Base-by-base conservation (phyloP, 1,284 basidiomycete genomes). In the Malassezia obtusa region DNA sequence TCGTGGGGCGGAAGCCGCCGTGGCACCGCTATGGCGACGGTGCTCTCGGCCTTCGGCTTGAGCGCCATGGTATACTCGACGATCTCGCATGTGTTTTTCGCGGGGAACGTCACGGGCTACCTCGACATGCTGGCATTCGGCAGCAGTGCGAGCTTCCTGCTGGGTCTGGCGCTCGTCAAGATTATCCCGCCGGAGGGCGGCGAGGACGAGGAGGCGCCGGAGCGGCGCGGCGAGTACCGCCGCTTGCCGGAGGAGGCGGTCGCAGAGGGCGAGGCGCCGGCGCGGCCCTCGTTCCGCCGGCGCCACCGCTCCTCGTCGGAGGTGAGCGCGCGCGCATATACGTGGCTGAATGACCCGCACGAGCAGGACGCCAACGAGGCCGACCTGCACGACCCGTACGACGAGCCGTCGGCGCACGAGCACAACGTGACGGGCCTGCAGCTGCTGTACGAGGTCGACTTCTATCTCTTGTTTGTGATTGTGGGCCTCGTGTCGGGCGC, bases 401-500 rank as follows among this genome's bases (percentile, higher is more conserved):
- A 49, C 25, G 30, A 45, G 19, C 40, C 32, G 12, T n/a, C 26
- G 3, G 33, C 30, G 24, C 50, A 57, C 4, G 38, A 52, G 0
- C 52, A 35, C 1, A 75, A 83, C 54, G 71, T 83, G 28, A 74
- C 78, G 28, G 83, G 83, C 14, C 76, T 74, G 53, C 71, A 65
- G 9, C 71, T 83, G 36, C 76, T 80, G 59, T 57, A 64, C 46
- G 74, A 77, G n/a, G 37, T 68, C 2, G 85, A 89, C 72, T 91
- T 90, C 64, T 83, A 83, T 79, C 69, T 89, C 5, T 71, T 90
- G 17, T 87, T 85, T 59, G 60, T 68, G 1, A 82, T 87, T 45
- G 78, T 87, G 45, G 81, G 83, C 0, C 76, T 89, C 40, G 86
- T 92, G 55, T 84, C 83, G 57, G 90, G 90, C 12, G 88, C 85